Conservation (phyloP, 192 early-diverging fungal species). For the Haplosporangium gracile region DNA sequence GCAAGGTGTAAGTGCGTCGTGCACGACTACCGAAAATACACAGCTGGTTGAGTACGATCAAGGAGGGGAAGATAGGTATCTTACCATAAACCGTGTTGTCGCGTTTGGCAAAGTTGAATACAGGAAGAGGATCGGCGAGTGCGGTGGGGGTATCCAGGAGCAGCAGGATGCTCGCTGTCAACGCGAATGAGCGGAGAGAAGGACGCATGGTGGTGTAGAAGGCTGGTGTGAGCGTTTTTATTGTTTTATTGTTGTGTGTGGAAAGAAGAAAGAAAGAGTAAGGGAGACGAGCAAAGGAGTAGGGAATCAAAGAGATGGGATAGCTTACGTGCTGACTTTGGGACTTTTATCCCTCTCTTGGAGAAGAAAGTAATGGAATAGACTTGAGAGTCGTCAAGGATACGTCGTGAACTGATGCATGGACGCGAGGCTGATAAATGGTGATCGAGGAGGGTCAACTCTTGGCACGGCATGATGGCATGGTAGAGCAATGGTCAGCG, state of each 20-base stretch:
- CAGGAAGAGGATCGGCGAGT: neutral
- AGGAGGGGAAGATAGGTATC: neutral
- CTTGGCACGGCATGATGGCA: neutral
- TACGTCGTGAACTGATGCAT: neutral
- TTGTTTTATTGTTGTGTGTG: neutral
- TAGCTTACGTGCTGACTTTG: neutral
- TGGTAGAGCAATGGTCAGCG: neutral
- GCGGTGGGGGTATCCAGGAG: neutral
- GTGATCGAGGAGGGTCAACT: neutral
- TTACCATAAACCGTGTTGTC: conserved; percentile 33
- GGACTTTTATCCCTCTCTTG: neutral
- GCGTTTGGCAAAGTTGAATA: neutral
- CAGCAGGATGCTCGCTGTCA: neutral
- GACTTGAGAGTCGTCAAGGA: neutral
- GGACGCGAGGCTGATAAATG: neutral
- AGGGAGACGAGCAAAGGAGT: neutral
- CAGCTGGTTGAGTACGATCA: too few species aligned
- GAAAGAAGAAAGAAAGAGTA: neutral
- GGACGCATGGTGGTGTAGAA: neutral
- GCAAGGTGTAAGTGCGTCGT: neutral
- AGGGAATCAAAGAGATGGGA: neutral
- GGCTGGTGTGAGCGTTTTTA: neutral
- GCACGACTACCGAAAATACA: neutral
- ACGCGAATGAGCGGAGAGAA: neutral
- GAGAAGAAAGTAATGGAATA: neutral